Conservation (phyloP, 768 basidiomycete genomes). For the Suillus bovinus region DNA sequence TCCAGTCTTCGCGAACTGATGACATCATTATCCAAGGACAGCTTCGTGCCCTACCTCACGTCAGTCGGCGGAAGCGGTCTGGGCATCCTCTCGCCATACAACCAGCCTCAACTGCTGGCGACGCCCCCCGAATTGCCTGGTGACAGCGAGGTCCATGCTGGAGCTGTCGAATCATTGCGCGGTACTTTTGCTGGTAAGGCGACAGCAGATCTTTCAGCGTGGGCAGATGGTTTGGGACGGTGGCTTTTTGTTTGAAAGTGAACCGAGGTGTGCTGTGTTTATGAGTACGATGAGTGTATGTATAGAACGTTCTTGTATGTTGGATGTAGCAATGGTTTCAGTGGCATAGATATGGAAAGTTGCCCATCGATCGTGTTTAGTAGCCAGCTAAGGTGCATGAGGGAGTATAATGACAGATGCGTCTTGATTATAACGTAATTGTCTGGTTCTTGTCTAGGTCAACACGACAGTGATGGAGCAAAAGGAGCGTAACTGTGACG, state of each 20-base stretch:
- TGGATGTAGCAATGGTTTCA: background rate
- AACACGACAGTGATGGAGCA: no score
- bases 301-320: background rate
- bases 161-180: constrained; percentile 13
- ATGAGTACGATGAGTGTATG: background rate
- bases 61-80: constrained; percentile 92
- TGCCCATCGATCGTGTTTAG: background rate
- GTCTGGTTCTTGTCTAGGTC: no score
- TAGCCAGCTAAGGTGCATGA: background rate
- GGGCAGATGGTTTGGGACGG: constrained; percentile 37
- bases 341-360: background rate
- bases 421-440: no score
- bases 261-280: background rate
- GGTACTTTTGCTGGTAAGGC: constrained; percentile 29
- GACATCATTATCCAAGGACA: constrained; percentile 45
- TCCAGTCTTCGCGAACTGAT: constrained; percentile 59
- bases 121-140: constrained; percentile 31
- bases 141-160: constrained; percentile 1
- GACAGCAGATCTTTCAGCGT: constrained; percentile 31
- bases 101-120: constrained; percentile 34
- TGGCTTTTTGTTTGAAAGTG: constrained; percentile 40
- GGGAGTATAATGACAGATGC: background rate
- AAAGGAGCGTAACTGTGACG: no score
- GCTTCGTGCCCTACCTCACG: constrained; percentile 85
- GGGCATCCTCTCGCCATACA: constrained; percentile 74